A percentile compares a stretch with the other conserved stretches of the same genome.
Evolutionary conservation across 805 yeast genomes (phyloP).

Genomic region (Saccharomycopsis fodiens): DNA sequence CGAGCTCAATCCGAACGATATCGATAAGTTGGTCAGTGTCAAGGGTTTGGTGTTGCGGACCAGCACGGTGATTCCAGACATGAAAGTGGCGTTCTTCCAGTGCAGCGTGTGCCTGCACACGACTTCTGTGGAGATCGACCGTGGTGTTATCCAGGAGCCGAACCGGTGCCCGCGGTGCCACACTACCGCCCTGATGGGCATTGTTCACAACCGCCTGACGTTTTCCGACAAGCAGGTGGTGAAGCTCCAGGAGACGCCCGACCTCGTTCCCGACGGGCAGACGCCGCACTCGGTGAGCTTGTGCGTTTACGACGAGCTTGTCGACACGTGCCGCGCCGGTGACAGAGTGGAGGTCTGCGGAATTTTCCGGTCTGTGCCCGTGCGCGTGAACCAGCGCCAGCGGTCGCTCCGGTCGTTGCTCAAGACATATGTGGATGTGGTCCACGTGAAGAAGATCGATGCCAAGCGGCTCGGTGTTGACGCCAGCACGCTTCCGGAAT

Average conservation of each 20-base stretch:
- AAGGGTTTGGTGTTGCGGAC: conserved; percentile 88
- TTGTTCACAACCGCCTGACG: conserved; percentile 85
- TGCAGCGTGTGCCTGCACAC: conserved; percentile 95
- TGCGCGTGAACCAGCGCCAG: conserved; percentile 77
- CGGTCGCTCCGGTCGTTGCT: conserved; percentile 75
- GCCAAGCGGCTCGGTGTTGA: conserved; percentile 77
- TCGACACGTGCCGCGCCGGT: conserved; percentile 92
- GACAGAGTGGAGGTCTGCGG: conserved; percentile 95
- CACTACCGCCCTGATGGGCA: conserved; percentile 77
- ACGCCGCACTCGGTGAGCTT: conserved; percentile 94
- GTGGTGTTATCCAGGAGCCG: conserved; percentile 94
- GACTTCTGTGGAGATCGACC: conserved; percentile 81
- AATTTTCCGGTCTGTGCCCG: conserved; percentile 87
- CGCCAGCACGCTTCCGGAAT: conserved; percentile 41
- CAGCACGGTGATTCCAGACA: conserved; percentile 91
- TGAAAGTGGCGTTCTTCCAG: conserved; percentile 94
- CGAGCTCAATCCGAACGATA: conserved; percentile 87
- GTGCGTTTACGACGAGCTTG: conserved; percentile 93
- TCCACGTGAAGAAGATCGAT: conserved; percentile 84
- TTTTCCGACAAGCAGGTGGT: conserved; percentile 95
- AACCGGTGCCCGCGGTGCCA: conserved; percentile 90
- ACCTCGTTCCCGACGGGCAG: conserved; percentile 94
- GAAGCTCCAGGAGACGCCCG: conserved; percentile 92
- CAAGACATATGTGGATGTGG: conserved; percentile 91
- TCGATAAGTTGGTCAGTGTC: conserved; percentile 83